phyloP scores from a whole-genome alignment of 2,329 filamentous ascomycete species.

The Phaeosphaeria sp. region DNA sequence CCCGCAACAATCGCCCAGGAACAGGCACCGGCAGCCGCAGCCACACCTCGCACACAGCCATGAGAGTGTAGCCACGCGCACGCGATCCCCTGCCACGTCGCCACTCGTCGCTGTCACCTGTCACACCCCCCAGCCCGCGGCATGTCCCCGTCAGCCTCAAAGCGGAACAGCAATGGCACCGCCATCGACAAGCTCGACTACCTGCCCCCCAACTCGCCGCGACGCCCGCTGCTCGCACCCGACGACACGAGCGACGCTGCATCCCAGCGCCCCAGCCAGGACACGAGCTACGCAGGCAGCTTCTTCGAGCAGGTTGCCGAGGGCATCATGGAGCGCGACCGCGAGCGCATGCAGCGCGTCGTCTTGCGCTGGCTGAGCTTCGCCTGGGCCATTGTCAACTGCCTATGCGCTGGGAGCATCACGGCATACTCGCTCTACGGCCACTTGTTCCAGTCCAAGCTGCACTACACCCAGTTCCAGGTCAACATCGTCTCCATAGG shows the following conservation, averaged over 20 bases:
- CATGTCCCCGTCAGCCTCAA: slow-evolving; percentile 42
- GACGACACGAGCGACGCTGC: slow-evolving; percentile 40
- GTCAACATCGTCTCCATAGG: slow-evolving; percentile 90
- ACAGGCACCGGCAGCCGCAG: neutral
- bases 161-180: slow-evolving; percentile 36
- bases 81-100: slow-evolving; percentile 10
- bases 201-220: slow-evolving; percentile 41
- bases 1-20: neutral
- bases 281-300: slow-evolving; percentile 56
- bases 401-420: slow-evolving; percentile 87
- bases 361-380: slow-evolving; percentile 63
- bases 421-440: slow-evolving; percentile 94
- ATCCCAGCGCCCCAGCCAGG: slow-evolving; percentile 46
- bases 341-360: slow-evolving; percentile 60
- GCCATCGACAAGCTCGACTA: slow-evolving; percentile 60
- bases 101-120: slow-evolving; percentile 20
- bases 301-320: slow-evolving; percentile 68
- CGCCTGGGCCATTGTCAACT: slow-evolving; percentile 65
- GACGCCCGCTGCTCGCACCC: slow-evolving; percentile 50
- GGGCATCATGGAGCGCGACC: slow-evolving; percentile 65
- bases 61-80: slow-evolving; percentile 2
- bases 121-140: slow-evolving; percentile 23
- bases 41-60: neutral
- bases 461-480: slow-evolving; percentile 89
- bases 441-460: slow-evolving; percentile 82